Evolutionary conservation across 495 filamentous ascomycete species (phyloP).

Genomic region (Annulohypoxylon bovei): DNA sequence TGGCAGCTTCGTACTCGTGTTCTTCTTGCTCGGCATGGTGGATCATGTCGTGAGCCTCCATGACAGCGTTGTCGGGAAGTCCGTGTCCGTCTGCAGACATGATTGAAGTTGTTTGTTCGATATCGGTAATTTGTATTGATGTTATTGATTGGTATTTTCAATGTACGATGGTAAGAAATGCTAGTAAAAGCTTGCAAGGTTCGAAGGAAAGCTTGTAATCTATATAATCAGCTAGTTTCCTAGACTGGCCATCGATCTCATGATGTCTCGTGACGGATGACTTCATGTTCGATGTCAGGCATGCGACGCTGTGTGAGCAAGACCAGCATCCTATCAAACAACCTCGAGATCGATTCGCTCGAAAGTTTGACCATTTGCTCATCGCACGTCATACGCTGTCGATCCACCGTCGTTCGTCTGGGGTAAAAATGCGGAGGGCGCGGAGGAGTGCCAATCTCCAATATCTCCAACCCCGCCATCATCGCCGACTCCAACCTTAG

Average conservation of each 20-base stretch:
- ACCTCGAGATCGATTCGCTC: conserved; percentile 33
- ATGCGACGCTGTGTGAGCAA: conserved; percentile 28
- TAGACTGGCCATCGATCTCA: conserved; percentile 16
- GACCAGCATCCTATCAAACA: conserved; percentile 27
- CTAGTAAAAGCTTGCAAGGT: background rate
- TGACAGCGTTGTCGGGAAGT: conserved; percentile 40
- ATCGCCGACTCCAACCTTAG: conserved; percentile 22
- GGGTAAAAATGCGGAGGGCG: conserved; percentile 38
- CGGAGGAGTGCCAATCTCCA: conserved; percentile 13
- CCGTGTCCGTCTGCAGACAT: conserved; percentile 46
- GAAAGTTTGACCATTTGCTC: conserved; percentile 36
- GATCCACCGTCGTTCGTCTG: conserved; percentile 41
- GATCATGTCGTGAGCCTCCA: conserved; percentile 46
- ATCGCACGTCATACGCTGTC: conserved; percentile 40
- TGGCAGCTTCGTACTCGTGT: conserved; percentile 46
- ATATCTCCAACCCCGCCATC: conserved; percentile 16
- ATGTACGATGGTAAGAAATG: background rate
- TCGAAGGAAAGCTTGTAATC: conserved; percentile 11
- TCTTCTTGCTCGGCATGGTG: conserved; percentile 50
- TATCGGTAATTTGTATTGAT: background rate
- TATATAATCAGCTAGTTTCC: conserved; percentile 31
- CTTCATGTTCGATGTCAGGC: conserved; percentile 36
- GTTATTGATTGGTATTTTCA: background rate
- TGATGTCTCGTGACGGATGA: conserved; percentile 37
- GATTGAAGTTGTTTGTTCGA: conserved; percentile 25